Evolutionary conservation across 257 asterid species (phyloP).

Genomic region (Primulina eburnea): DNA sequence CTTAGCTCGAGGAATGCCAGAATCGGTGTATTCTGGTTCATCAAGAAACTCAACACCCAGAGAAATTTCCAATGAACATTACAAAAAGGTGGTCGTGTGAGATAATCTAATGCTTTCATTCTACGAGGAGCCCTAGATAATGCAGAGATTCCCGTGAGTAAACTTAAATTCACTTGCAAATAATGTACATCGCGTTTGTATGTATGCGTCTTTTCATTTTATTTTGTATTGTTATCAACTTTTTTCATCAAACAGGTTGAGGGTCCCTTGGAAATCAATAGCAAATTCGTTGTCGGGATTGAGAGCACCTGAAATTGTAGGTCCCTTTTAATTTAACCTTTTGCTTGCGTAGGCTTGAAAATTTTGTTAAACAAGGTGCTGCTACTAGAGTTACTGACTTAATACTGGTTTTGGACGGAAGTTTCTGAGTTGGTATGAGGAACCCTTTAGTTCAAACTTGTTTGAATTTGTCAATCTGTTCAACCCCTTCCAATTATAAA

Average conservation of each 20-base stretch:
- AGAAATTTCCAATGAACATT: not conserved
- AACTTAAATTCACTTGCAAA: not conserved
- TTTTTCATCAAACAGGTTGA: slow-evolving; percentile 19
- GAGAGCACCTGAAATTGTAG: slow-evolving; percentile 19
- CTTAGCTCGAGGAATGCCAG: not conserved
- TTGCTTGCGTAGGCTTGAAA: not conserved
- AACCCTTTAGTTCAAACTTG: not conserved
- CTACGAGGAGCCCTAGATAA: not conserved
- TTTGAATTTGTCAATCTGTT: not conserved
- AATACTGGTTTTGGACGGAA: not conserved
- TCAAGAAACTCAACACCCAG: not conserved
- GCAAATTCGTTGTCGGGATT: slow-evolving; percentile 12
- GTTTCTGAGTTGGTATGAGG: not conserved
- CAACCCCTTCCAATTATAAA: not conserved
- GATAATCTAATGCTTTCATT: not conserved
- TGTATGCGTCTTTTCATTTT: not conserved
- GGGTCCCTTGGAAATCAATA: slow-evolving; percentile 4
- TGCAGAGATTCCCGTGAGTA: not conserved
- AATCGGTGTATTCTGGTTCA: not conserved
- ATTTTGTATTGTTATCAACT: not conserved
- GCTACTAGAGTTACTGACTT: not conserved
- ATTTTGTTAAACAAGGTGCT: not conserved
- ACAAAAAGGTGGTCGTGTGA: not conserved
- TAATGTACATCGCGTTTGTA: not conserved
- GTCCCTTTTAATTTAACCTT: not conserved